Percentiles rank a stretch among this genome's conserved stretches.
Conservation (phyloP, 257 asterid species). For the Echites panduratus region DNA sequence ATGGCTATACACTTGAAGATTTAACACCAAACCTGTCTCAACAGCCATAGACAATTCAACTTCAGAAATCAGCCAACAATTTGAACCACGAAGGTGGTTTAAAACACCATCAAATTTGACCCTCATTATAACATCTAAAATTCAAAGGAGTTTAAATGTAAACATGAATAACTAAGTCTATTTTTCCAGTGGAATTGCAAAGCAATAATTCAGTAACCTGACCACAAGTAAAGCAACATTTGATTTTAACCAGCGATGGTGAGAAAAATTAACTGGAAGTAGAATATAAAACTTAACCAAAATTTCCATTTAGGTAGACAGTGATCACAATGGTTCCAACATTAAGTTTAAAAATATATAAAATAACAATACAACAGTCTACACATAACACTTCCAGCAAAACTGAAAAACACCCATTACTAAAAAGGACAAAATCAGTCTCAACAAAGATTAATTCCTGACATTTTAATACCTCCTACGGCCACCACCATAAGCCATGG, state of each 20-base stretch:
- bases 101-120: not conserved
- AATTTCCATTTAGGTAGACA: not conserved
- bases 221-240: not conserved
- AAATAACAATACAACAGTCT: not conserved
- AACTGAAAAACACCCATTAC: not conserved
- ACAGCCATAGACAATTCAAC: not conserved
- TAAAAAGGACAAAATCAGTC: not conserved
- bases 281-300: not conserved
- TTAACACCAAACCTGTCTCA: no score
- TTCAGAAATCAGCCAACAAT: not conserved
- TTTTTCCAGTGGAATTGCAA: not conserved
- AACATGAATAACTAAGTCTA: no score
- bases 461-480: constrained; percentile 16
- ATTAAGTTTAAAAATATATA: constrained; percentile 2
- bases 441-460: not conserved
- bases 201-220: not conserved
- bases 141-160: not conserved
- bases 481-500: constrained; percentile 17
- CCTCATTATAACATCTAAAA: not conserved
- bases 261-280: not conserved
- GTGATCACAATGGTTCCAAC: not conserved
- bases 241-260: not conserved
- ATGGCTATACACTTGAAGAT: no score
- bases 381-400: not conserved
- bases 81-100: not conserved